Evolutionary conservation across 192 early-diverging fungal species (phyloP), one percentile per base, ranked within the genome.

Genomic region (Coemansia sp.): DNA sequence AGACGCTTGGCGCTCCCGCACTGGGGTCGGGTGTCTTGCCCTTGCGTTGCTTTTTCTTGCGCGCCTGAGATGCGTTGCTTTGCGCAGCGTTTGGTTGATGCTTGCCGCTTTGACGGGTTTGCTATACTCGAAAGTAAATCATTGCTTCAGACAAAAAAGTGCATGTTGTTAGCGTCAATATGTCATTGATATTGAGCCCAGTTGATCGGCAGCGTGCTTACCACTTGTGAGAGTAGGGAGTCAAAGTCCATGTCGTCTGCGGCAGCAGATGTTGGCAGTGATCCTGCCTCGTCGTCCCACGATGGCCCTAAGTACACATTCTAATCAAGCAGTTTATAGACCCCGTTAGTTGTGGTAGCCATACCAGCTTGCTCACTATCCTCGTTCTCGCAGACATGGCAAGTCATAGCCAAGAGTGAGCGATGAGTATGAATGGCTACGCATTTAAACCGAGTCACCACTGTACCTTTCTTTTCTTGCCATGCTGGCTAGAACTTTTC

Each of bases 241-340:
- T 81, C 78, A 57, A 81, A 81, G 37, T 81, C 78, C 69, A 75
- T 47, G 28, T 80, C 78, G 48, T 68, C 62, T 21, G 61, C 25
- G 26, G 57, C 52, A 1, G 77, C 59, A 18, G 69, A 75, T 34
- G 78, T 75, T 14, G 78, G 78, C 18, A 81, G 66, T 37, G 57
- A 23, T 8, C 78, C 78, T n/a, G 78, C 78, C 33, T 65, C 66
- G 36, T 81, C 78, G 18, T 81, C 78, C 78, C 78, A 81, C 11
- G 66, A 81, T 11, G 78, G 78, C n/a, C 78, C 73, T 33, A 75
- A 52, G 21, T 75, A 80, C 11, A 71, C 47, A 21, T 59, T 60
- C 77, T 80, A 80, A 31, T 31, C 31, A 61, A 26, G 3, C 45
- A 47, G 45, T 2, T 2, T 21, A 47, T 47, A 23, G 25, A 10